These are phyloP conservation scores for Phytophthora sansomeana DNA, from an alignment of 352 stramenopile species.

Conservation along the genomic window DNA sequence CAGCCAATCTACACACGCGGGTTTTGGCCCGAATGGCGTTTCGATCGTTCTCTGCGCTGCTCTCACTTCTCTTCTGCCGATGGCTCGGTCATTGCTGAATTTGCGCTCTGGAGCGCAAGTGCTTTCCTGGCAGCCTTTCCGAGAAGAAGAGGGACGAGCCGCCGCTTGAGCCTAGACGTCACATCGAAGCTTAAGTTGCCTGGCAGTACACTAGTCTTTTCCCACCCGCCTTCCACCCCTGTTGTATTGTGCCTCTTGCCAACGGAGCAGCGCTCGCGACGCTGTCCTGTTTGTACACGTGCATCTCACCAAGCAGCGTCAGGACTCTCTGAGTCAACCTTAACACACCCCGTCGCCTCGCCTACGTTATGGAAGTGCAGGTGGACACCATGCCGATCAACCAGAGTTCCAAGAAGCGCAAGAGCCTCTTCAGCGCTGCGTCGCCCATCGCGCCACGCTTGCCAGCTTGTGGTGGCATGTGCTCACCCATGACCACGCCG, in stretches of 20 bases:
- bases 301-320: conserved; percentile 16
- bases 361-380: conserved; percentile 43
- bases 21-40: conserved; percentile 15
- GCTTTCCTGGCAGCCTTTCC: conserved; percentile 20
- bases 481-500: conserved; percentile 14
- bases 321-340: conserved; percentile 10
- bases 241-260: conserved; percentile 7
- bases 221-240: background rate
- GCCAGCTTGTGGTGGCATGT: conserved; percentile 22
- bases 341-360: background rate
- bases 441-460: conserved; percentile 39
- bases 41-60: conserved; percentile 28
- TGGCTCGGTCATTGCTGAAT: conserved; percentile 64
- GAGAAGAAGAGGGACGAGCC: conserved; percentile 30
- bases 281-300: conserved; percentile 31
- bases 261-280: background rate
- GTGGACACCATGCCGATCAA: conserved; percentile 60
- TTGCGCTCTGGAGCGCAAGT: conserved; percentile 65
- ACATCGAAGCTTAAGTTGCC: background rate
- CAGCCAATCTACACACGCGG: conserved; percentile 11
- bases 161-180: conserved; percentile 3
- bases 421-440: conserved; percentile 45
- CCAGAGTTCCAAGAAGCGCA: conserved; percentile 78
- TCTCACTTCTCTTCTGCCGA: conserved; percentile 48
- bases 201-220: conserved; percentile 7